Conservation (phyloP, 306 rosid genomes). For the Vigna unguiculata region DNA sequence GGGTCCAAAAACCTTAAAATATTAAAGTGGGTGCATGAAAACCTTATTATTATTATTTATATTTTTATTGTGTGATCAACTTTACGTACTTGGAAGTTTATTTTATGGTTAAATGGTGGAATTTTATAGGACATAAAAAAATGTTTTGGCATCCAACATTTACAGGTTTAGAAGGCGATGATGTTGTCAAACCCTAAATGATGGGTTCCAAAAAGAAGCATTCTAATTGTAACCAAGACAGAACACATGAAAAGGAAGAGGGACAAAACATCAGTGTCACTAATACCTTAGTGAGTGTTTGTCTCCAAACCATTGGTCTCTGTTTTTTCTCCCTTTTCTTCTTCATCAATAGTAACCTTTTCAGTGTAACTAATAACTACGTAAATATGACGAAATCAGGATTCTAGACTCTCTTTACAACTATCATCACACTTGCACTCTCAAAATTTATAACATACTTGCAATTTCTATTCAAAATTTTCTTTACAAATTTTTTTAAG, state of each 20-base stretch:
- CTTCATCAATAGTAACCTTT: background rate
- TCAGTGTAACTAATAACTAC: background rate
- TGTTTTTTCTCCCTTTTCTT: constrained; percentile 42
- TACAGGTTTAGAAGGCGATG: constrained; percentile 3
- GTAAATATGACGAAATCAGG: constrained; percentile 1
- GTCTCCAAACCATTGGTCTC: constrained; percentile 46
- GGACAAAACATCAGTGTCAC: constrained; percentile 57
- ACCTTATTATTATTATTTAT: background rate
- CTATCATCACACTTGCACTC: too few relatives aligned
- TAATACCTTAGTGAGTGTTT: constrained; percentile 1
- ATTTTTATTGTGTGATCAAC: constrained; percentile 38
- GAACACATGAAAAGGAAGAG: constrained; percentile 42
- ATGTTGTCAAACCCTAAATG: constrained; percentile 32
- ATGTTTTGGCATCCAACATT: constrained; percentile 23
- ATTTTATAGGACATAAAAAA: constrained; percentile 20
- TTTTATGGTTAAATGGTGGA: constrained; percentile 28
- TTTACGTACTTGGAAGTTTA: constrained; percentile 47
- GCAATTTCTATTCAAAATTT: too few relatives aligned
- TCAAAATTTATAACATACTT: too few relatives aligned
- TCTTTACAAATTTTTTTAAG: too few relatives aligned
- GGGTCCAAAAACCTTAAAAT: constrained; percentile 39
- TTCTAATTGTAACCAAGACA: constrained; percentile 33
- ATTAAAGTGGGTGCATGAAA: constrained; percentile 46
- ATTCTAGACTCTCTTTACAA: background rate
- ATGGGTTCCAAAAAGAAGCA: constrained; percentile 2